Evolutionary conservation across 2,329 filamentous ascomycete genomes (phyloP).

Genomic region (Hortaea werneckii): DNA sequence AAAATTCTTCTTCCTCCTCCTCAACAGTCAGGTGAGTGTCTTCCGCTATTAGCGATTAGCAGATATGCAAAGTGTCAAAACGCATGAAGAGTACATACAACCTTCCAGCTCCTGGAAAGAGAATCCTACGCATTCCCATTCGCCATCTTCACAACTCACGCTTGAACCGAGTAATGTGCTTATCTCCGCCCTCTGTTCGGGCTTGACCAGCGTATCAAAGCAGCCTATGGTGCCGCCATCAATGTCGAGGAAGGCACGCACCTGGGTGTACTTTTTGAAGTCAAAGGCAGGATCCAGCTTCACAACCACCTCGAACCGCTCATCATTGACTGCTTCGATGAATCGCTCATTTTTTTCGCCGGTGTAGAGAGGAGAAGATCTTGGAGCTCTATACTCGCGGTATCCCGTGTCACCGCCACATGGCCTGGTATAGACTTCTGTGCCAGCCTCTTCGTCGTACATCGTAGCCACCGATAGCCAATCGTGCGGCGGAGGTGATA

Average conservation of each 20-base stretch:
- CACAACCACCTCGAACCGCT: neutral
- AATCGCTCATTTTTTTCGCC: neutral
- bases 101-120: too few relatives aligned
- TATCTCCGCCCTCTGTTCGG: neutral
- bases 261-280: too few relatives aligned
- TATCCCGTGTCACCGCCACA: neutral
- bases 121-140: too few relatives aligned
- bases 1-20: neutral
- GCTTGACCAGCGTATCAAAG: neutral
- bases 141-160: neutral
- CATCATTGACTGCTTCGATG: constrained; percentile 3
- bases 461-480: neutral
- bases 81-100: too few relatives aligned
- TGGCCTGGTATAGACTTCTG: constrained; percentile 1
- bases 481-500: too few relatives aligned
- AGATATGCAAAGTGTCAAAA: too few relatives aligned
- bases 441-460: neutral
- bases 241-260: too few relatives aligned
- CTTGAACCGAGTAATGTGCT: neutral
- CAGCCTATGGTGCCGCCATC: too few relatives aligned
- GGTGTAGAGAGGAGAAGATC: neutral
- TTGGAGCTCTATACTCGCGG: neutral
- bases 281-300: neutral
- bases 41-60: too few relatives aligned
- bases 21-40: neutral